A percentile compares a stretch with the other conserved stretches of the same genome.
Conservation (phyloP, 2,329 filamentous ascomycete species). For the Moelleriella libera region DNA sequence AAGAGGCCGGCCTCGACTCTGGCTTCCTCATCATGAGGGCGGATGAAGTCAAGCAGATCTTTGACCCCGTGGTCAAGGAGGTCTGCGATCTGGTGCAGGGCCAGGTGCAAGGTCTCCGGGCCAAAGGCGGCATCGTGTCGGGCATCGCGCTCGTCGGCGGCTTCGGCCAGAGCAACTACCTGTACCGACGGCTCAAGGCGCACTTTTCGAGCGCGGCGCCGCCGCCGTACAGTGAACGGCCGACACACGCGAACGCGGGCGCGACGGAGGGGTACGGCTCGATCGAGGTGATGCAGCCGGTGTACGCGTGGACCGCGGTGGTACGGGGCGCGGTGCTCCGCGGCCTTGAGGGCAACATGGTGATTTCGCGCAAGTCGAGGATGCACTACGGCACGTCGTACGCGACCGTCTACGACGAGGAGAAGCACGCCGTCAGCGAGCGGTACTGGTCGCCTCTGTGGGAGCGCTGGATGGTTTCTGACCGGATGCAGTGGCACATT, state of each 20-base stretch:
- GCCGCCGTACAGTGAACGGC: constrained; percentile 52
- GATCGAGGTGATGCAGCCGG: constrained; percentile 69
- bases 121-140: constrained; percentile 47
- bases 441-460: constrained; percentile 68
- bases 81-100: constrained; percentile 55
- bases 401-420: constrained; percentile 66
- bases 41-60: constrained; percentile 57
- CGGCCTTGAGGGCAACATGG: constrained; percentile 66
- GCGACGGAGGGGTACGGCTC: constrained; percentile 35
- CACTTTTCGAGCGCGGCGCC: constrained; percentile 49
- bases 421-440: constrained; percentile 58
- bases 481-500: constrained; percentile 79
- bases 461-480: constrained; percentile 73
- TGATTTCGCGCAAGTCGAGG: constrained; percentile 57
- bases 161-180: constrained; percentile 67
- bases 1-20: constrained; percentile 59
- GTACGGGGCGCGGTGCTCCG: constrained; percentile 64
- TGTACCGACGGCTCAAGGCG: constrained; percentile 55
- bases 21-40: constrained; percentile 63
- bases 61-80: constrained; percentile 60
- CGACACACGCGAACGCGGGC: constrained; percentile 45
- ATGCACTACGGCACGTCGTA: constrained; percentile 74
- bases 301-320: constrained; percentile 72
- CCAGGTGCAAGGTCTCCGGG: constrained; percentile 48
- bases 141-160: constrained; percentile 74